These are phyloP conservation scores for Galeopsis tetrahit DNA, from an alignment of 257 asterid species.

Conservation along the genomic window DNA sequence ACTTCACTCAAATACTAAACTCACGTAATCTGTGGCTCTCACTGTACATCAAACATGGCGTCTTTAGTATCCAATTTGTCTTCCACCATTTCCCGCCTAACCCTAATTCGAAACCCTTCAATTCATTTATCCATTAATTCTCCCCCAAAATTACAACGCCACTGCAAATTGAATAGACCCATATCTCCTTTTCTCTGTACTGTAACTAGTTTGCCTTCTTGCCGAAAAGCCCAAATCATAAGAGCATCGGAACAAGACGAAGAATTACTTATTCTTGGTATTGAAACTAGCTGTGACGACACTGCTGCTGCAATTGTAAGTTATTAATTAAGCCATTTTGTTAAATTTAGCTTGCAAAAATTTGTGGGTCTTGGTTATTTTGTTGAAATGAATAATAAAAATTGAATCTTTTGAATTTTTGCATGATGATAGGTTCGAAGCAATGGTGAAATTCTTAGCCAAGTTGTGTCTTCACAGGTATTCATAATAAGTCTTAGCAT, in stretches of 20 bases:
- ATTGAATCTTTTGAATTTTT: conserved; percentile 28
- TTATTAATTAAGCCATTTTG: conserved; percentile 10
- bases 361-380: conserved; percentile 34
- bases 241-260: conserved; percentile 42
- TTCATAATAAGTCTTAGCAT: conserved; percentile 6
- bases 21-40: conserved; percentile 14
- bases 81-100: conserved; percentile 54
- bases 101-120: conserved; percentile 44
- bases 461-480: conserved; percentile 94
- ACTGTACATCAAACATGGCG: conserved; percentile 46
- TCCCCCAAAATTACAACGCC: conserved; percentile 28
- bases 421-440: conserved; percentile 69
- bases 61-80: conserved; percentile 43
- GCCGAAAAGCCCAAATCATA: conserved; percentile 27
- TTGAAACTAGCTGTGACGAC: conserved; percentile 96
- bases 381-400: conserved; percentile 31
- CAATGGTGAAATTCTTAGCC: conserved; percentile 90
- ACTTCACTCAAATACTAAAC: not conserved
- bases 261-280: conserved; percentile 73
- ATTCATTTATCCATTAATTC: conserved; percentile 36
- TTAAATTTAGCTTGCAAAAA: conserved; percentile 12
- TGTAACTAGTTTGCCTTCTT: conserved; percentile 38
- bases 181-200: conserved; percentile 27
- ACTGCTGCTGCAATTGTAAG: conserved; percentile 98
- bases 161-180: conserved; percentile 27